phyloP scores from a whole-genome alignment of 176 grass and related monocot genomes.

The Microstegium vimineum region DNA sequence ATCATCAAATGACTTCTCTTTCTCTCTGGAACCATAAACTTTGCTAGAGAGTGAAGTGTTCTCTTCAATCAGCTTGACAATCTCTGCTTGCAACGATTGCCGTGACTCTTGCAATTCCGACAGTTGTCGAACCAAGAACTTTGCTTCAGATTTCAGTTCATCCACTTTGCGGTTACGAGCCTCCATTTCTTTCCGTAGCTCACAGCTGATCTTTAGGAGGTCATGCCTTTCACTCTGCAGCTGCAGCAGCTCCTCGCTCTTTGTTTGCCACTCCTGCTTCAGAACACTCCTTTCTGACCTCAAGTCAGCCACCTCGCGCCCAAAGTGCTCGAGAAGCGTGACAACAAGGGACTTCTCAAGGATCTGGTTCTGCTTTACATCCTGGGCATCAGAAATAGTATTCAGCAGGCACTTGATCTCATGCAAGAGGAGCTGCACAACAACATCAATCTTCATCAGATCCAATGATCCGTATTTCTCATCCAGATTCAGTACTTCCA shows the following conservation, averaged over 20 bases:
- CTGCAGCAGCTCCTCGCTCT: slow-evolving; percentile 50
- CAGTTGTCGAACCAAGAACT: slow-evolving; percentile 69
- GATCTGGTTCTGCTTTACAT: slow-evolving; percentile 73
- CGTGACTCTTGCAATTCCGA: slow-evolving; percentile 69
- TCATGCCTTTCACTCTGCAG: slow-evolving; percentile 50
- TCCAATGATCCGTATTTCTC: slow-evolving; percentile 72
- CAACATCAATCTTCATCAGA: slow-evolving; percentile 73
- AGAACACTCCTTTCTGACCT: slow-evolving; percentile 66
- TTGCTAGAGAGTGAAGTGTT: slow-evolving; percentile 61
- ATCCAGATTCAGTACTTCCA: slow-evolving; percentile 69
- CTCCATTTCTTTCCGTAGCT: slow-evolving; percentile 59
- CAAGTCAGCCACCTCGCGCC: slow-evolving; percentile 73
- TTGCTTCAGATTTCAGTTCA: slow-evolving; percentile 63
- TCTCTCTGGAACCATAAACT: slow-evolving; percentile 41
- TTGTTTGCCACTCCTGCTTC: slow-evolving; percentile 53
- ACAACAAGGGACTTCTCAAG: slow-evolving; percentile 91
- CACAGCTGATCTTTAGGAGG: slow-evolving; percentile 40
- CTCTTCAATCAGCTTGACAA: slow-evolving; percentile 64
- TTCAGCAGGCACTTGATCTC: slow-evolving; percentile 74
- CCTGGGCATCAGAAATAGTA: slow-evolving; percentile 72
- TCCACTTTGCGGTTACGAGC: slow-evolving; percentile 47
- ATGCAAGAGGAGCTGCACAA: slow-evolving; percentile 89
- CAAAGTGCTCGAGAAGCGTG: slow-evolving; percentile 90
- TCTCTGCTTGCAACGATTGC: slow-evolving; percentile 55
- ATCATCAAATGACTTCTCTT: slow-evolving; percentile 43